phyloP scores from a whole-genome alignment of 345 rosid species.

The Citrus cavaleriei region DNA sequence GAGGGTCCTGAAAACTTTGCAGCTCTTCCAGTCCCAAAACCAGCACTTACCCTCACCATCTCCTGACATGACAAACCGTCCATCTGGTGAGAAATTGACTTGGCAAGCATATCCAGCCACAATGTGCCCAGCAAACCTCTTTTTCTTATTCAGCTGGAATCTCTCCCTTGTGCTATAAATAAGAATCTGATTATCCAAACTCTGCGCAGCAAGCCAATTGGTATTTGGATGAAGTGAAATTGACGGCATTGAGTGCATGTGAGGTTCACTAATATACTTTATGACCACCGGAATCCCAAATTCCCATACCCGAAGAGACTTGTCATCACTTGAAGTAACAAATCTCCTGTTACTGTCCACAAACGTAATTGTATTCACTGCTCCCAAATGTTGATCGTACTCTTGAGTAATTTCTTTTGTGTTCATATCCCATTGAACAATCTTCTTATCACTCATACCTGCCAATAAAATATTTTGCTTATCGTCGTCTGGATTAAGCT shows the following conservation, averaged over 20 bases:
- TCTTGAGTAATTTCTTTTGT: slow-evolving; percentile 84
- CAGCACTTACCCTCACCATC: slow-evolving; percentile 99
- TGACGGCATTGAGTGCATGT: slow-evolving; percentile 99
- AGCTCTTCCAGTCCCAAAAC: slow-evolving; percentile 99
- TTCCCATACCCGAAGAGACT: slow-evolving; percentile 98
- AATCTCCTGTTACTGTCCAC: slow-evolving; percentile 94
- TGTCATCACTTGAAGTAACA: slow-evolving; percentile 96
- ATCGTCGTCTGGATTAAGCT: slow-evolving; percentile 89
- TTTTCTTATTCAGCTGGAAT: slow-evolving; percentile 95
- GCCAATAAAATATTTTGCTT: slow-evolving; percentile 95
- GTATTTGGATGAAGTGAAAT: slow-evolving; percentile 87
- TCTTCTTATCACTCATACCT: slow-evolving; percentile 99
- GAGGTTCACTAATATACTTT: slow-evolving; percentile 98
- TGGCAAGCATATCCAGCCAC: slow-evolving; percentile 97
- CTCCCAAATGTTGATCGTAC: slow-evolving; percentile 88
- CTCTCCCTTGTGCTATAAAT: slow-evolving; percentile 87
- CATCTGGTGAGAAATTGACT: slow-evolving; percentile 98
- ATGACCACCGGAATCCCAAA: slow-evolving; percentile 97
- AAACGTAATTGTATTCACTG: slow-evolving; percentile 94
- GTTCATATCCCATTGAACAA: slow-evolving; percentile 99
- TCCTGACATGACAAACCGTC: slow-evolving; percentile 98
- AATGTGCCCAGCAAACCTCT: slow-evolving; percentile 93
- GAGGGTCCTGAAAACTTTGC: slow-evolving; percentile 87
- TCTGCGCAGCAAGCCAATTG: slow-evolving; percentile 98
- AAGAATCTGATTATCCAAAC: slow-evolving; percentile 93